Base-by-base conservation (phyloP, 768 basidiomycete species). In the Tylopilus plumbeoviolaceoides region DNA sequence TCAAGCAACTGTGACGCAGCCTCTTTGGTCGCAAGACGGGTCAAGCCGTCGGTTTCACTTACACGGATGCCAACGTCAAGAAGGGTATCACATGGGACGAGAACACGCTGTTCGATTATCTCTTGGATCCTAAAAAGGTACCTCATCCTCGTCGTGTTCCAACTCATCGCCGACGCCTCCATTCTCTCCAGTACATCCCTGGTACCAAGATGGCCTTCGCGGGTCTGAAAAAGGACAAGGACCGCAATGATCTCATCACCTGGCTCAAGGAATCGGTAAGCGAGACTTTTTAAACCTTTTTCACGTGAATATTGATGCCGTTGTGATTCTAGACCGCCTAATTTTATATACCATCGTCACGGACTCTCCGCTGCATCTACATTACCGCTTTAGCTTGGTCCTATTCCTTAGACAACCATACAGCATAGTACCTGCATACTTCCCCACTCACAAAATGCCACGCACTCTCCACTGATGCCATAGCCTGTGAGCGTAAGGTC, bases 201-300 rank as follows among this genome's bases (percentile, higher is more conserved):
- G 94, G 95, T 44, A 97, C 95, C 47, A 97, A 95, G 78, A 98
- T 98, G 95, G 95, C 94, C 53, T 98, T 97, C 63, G 93, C 94
- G 59, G 95, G 95, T 65, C 75, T 98, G 70, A 98, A 98, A 87
- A 98, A 98, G 83, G 91, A 91, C 10, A 92, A 94, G 81, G 95
- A 98, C 72, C 86, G 95, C 75, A 89, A 84, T 69, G 95, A 98
- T 75, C 85, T 98, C 64, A 81, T 98, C 65, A 83, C 93, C 53
- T 83, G 78, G 69, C 78, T 95, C 63, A 89, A 89, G 78, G 81
- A 85, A 47, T 66, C 81, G 50, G 89, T 90, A 65, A 57, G 87
- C 76, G 5, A 18, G 15, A 14, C 28, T 47, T 42, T 38, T 9
- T 4, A 14, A 6, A 23, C 23, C 23, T 15, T 8, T 36, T 52